A percentile compares a stretch with the other conserved stretches of the same genome.
Evolutionary conservation across 306 rosid species (phyloP).

Genomic region (Acmispon strigosus): DNA sequence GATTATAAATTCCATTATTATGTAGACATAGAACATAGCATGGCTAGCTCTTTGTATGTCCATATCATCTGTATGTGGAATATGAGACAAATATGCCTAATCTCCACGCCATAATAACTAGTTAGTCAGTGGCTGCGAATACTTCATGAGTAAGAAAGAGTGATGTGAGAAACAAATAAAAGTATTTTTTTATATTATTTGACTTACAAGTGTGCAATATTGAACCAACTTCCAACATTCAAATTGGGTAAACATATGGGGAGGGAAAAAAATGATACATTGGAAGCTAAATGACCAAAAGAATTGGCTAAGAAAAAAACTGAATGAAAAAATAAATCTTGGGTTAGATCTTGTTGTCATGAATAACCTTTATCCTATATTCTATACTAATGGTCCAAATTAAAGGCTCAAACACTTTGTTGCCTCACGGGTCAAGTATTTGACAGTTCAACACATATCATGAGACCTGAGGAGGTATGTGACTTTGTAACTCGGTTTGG

Average conservation of each 20-base stretch:
- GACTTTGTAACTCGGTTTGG: not conserved
- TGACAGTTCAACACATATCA: not conserved
- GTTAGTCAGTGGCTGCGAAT: not conserved
- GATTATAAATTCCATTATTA: not conserved
- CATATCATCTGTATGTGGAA: constrained; percentile 24
- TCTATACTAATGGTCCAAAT: not conserved
- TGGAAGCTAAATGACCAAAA: constrained; percentile 16
- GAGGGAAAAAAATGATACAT: not conserved
- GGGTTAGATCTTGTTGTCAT: constrained; percentile 21
- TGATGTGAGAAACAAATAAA: not conserved
- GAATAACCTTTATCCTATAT: not conserved
- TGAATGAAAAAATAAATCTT: constrained; percentile 11
- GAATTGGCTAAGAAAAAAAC: constrained; percentile 11
- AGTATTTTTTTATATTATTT: not conserved
- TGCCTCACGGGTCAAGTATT: not conserved
- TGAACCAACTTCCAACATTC: constrained; percentile 19
- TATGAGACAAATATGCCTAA: constrained; percentile 9
- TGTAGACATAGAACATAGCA: not conserved
- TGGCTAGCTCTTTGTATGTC: not conserved
- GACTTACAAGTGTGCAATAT: constrained; percentile 18
- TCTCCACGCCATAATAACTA: not conserved
- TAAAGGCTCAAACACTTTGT: not conserved
- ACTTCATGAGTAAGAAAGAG: not conserved
- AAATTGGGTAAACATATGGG: constrained; percentile 14
- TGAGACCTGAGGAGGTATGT: not conserved